A percentile compares a stretch with the other conserved stretches of the same genome.
These are phyloP conservation scores for Leishmania turanica DNA, from an alignment of 208 protist species.

Conservation along the genomic window DNA sequence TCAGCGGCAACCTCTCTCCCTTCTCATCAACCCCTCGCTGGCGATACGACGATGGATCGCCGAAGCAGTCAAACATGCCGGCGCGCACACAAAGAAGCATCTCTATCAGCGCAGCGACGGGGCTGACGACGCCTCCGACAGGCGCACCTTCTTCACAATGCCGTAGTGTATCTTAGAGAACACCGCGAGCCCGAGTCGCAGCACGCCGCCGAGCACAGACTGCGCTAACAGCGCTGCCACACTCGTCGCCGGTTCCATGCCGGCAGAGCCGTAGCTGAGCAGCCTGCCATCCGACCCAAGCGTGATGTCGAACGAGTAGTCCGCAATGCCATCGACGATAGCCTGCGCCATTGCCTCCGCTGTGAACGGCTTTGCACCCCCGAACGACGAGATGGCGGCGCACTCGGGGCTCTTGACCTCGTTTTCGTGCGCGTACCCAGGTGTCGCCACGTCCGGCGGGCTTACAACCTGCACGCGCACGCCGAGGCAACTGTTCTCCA, in stretches of 20 bases:
- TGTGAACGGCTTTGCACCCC: conserved; percentile 59
- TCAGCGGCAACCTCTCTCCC: not conserved
- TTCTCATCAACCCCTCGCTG: not conserved
- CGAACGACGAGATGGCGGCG: conserved; percentile 71
- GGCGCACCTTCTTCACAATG: conserved; percentile 69
- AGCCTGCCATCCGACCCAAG: conserved; percentile 70
- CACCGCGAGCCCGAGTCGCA: conserved; percentile 66
- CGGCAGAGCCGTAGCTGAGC: conserved; percentile 52
- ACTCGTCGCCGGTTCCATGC: conserved; percentile 73
- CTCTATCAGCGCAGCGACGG: conserved; percentile 17
- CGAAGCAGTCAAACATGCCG: not conserved
- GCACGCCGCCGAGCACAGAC: conserved; percentile 36
- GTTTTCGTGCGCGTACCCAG: conserved; percentile 83
- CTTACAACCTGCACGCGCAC: conserved; percentile 86
- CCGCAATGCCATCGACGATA: conserved; percentile 59
- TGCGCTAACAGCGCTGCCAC: conserved; percentile 51
- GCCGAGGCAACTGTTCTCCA: conserved; percentile 80
- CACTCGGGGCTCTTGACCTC: conserved; percentile 86
- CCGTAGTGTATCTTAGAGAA: conserved; percentile 76
- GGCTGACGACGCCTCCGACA: conserved; percentile 3
- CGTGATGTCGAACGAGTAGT: conserved; percentile 81
- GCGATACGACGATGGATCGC: not conserved
- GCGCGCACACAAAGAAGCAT: not conserved
- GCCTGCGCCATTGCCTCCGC: conserved; percentile 53
- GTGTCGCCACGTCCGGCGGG: conserved; percentile 87